Base-by-base conservation (phyloP, 75 land plant genomes). In the Azolla pinnata region DNA sequence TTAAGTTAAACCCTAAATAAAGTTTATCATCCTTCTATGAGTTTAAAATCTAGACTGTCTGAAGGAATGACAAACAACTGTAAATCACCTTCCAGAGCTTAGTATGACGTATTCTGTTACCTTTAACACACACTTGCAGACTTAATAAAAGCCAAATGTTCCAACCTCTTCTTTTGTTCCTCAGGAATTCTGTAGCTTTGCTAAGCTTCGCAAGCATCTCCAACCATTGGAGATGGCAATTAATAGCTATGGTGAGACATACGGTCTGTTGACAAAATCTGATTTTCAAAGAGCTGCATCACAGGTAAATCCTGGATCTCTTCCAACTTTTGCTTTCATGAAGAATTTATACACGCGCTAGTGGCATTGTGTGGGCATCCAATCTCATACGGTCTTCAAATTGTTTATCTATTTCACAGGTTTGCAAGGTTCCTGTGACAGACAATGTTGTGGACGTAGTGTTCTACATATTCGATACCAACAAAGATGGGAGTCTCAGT, bases 201-300 rank as follows among this genome's bases (percentile, higher is more conserved):
- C 88, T 28, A 60, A 81, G 55, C 67, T 90, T 16, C 80, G 95
- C 0, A 90, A 61, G 54, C 64, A 66, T 33, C 40, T 90, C 42
- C 61, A 78, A 31, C 67, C 78, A 29, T 61, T 90, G 26, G 38
- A 93, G 7, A 4, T 77, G 19, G 97, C 97, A 12, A 76, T 90
- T 31, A 79, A 75, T 48, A 79, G 77, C 56, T 79, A 81, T 70
- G 88, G 93, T 8, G 64, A 79, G 78, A 76, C 81, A 4, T 78
- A 76, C 60, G 96, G 96, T 8, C 25, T 71, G 25, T 57, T 87
- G 55, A 74, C 81, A 1, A 84, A 79, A 76, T 12, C 57, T 5
- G 93, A 83, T 63, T 79, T 90, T 47, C 79, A 76, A 49, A 67
- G 93, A 68, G 97, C 97, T 38, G 80, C 87, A 32, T 69, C 67